These are phyloP conservation scores for Starmerella gropengiesseri DNA, from an alignment of 805 yeast genomes.

Conservation along the genomic window DNA sequence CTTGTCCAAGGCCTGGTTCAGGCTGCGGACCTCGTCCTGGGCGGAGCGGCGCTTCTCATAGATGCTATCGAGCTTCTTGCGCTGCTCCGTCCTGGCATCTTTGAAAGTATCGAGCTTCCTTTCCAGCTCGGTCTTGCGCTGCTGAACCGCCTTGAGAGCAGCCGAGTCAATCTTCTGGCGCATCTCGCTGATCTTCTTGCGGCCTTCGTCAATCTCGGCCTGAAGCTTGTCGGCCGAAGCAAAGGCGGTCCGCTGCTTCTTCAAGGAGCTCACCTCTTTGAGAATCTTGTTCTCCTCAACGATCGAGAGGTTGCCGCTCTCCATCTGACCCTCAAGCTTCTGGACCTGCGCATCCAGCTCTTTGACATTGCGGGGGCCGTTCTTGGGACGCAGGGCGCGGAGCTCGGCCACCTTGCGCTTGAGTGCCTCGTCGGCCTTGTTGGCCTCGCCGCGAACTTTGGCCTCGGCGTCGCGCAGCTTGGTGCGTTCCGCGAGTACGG, in stretches of 20 bases:
- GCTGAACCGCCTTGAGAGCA: conserved; percentile 53
- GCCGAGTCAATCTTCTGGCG: conserved; percentile 50
- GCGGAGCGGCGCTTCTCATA: conserved; percentile 42
- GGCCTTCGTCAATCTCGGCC: conserved; percentile 67
- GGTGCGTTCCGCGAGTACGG: conserved; percentile 38
- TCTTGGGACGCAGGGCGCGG: conserved; percentile 58
- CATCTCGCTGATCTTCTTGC: conserved; percentile 60
- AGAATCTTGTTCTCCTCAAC: conserved; percentile 82
- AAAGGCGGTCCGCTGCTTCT: conserved; percentile 72
- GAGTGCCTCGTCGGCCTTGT: conserved; percentile 53
- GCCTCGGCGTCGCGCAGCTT: conserved; percentile 31
- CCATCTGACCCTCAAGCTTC: conserved; percentile 58
- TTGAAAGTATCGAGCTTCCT: conserved; percentile 55
- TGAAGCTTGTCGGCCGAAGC: conserved; percentile 63
- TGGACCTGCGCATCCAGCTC: conserved; percentile 30
- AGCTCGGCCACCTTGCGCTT: conserved; percentile 70
- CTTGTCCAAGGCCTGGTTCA: conserved; percentile 39
- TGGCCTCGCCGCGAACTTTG: conserved; percentile 50
- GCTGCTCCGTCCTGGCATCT: conserved; percentile 55
- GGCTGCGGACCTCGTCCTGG: conserved; percentile 55
- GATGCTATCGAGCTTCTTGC: conserved; percentile 52
- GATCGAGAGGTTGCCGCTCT: conserved; percentile 67
- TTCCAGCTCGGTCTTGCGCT: conserved; percentile 58
- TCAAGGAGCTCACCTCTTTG: conserved; percentile 73
- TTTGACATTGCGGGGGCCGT: conserved; percentile 41